Conservation (phyloP, 495 filamentous ascomycete genomes). For the Penicillium bialowiezense region DNA sequence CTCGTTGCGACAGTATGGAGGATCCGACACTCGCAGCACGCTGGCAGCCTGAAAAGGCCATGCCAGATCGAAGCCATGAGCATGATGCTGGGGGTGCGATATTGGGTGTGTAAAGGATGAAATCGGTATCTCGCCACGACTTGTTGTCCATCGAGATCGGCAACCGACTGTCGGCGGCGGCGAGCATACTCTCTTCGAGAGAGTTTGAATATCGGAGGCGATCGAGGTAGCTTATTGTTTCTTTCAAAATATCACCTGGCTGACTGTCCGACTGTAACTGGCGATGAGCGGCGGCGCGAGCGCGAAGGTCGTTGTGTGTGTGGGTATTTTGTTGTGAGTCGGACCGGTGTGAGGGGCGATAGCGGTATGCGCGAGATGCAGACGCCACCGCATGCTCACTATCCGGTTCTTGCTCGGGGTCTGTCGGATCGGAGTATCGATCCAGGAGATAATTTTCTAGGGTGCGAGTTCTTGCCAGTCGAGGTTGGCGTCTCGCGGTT, state of each 20-base stretch:
- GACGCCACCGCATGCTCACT: slow-evolving; percentile 25
- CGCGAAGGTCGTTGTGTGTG: slow-evolving; percentile 44
- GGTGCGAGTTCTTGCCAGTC: slow-evolving; percentile 42
- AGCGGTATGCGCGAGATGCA: slow-evolving; percentile 34
- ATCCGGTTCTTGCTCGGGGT: slow-evolving; percentile 34
- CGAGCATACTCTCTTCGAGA: slow-evolving; percentile 54
- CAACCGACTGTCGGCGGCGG: slow-evolving; percentile 50
- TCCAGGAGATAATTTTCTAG: slow-evolving; percentile 49
- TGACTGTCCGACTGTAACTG: slow-evolving; percentile 49
- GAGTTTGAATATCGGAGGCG: slow-evolving; percentile 54
- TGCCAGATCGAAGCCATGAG: slow-evolving; percentile 65
- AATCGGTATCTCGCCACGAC: slow-evolving; percentile 54
- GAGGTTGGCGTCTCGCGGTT: slow-evolving; percentile 47
- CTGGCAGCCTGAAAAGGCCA: slow-evolving; percentile 63
- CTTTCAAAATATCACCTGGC: slow-evolving; percentile 47
- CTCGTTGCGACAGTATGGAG: slow-evolving; percentile 27
- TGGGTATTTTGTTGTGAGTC: slow-evolving; percentile 28
- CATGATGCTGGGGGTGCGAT: slow-evolving; percentile 55
- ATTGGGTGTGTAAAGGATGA: slow-evolving; percentile 55
- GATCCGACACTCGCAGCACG: slow-evolving; percentile 36
- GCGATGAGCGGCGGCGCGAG: slow-evolving; percentile 49
- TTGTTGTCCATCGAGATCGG: slow-evolving; percentile 39
- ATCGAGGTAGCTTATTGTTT: slow-evolving; percentile 64
- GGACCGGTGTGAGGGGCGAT: slow-evolving; percentile 30
- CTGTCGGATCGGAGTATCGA: slow-evolving; percentile 19